These are phyloP conservation scores for Neurospora hispaniola DNA, from an alignment of 495 filamentous ascomycete genomes.

Conservation along the genomic window DNA sequence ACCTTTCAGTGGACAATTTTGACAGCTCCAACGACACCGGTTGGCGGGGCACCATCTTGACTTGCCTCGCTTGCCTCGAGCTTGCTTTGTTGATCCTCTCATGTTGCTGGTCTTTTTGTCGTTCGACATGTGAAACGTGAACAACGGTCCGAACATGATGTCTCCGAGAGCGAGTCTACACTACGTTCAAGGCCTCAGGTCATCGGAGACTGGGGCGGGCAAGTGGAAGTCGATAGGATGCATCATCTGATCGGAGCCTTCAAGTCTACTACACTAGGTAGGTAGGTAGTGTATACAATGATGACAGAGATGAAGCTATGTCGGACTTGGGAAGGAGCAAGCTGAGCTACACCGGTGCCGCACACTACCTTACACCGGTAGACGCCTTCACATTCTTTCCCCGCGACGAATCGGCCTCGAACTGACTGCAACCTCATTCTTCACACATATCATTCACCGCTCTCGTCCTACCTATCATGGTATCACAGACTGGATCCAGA, in stretches of 20 bases:
- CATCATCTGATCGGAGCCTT: neutral
- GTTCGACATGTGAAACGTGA: neutral
- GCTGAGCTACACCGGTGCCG: neutral
- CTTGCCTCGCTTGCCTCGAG: too few relatives aligned
- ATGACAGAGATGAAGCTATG: too few relatives aligned
- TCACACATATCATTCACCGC: neutral
- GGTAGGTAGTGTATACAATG: too few relatives aligned
- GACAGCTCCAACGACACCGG: neutral
- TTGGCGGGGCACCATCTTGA: neutral
- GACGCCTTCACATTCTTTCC: neutral
- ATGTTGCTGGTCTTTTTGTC: neutral
- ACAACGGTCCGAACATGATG: neutral
- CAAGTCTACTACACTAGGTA: neutral
- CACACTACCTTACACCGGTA: neutral
- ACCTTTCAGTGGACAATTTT: constrained; percentile 7
- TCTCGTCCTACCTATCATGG: neutral
- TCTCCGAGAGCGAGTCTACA: neutral
- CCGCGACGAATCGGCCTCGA: neutral
- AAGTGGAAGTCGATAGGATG: neutral
- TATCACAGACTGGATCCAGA: neutral
- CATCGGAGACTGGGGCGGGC: neutral
- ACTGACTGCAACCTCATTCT: neutral
- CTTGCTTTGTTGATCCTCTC: neutral
- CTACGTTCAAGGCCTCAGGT: neutral
- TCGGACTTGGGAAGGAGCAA: neutral